Evolutionary conservation across 495 filamentous ascomycete species (phyloP).

Genomic region (Xylaria castorea): DNA sequence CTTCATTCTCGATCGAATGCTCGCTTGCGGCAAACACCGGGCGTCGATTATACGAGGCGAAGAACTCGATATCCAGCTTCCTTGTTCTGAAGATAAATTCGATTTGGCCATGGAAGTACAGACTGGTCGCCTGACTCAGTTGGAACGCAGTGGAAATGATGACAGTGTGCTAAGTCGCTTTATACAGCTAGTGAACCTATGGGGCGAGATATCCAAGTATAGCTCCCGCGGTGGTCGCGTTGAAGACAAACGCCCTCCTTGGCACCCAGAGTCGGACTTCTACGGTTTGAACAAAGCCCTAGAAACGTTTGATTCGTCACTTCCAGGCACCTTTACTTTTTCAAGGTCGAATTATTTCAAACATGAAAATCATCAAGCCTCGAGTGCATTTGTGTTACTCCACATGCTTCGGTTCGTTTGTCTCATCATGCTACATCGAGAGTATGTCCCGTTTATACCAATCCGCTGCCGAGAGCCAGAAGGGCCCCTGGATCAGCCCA

Average conservation of each 20-base stretch:
- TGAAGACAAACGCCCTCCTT: conserved; percentile 64
- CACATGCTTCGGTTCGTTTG: conserved; percentile 81
- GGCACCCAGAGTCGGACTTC: conserved; percentile 69
- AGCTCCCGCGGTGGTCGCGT: conserved; percentile 75
- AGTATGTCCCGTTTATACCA: conserved; percentile 84
- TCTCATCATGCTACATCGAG: conserved; percentile 78
- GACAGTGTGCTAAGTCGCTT: conserved; percentile 78
- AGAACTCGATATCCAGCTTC: conserved; percentile 72
- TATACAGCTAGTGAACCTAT: conserved; percentile 78
- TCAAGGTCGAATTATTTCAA: conserved; percentile 78
- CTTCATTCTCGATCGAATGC: conserved; percentile 80
- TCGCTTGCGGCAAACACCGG: conserved; percentile 77
- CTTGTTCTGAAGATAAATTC: conserved; percentile 71
- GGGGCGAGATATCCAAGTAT: conserved; percentile 79
- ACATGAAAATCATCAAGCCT: conserved; percentile 76
- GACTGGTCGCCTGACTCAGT: conserved; percentile 55
- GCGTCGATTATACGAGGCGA: conserved; percentile 71
- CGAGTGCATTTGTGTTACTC: conserved; percentile 76
- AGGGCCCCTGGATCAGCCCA: conserved; percentile 76
- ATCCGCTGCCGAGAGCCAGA: conserved; percentile 69
- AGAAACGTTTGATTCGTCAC: conserved; percentile 67
- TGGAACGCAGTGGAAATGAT: conserved; percentile 62
- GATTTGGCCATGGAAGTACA: conserved; percentile 71
- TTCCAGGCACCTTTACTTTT: conserved; percentile 75
- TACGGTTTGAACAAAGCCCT: conserved; percentile 64